A percentile compares a stretch with the other conserved stretches of the same genome.
phyloP scores from a whole-genome alignment of 805 yeast species.

The Kuraishia capsulata region DNA sequence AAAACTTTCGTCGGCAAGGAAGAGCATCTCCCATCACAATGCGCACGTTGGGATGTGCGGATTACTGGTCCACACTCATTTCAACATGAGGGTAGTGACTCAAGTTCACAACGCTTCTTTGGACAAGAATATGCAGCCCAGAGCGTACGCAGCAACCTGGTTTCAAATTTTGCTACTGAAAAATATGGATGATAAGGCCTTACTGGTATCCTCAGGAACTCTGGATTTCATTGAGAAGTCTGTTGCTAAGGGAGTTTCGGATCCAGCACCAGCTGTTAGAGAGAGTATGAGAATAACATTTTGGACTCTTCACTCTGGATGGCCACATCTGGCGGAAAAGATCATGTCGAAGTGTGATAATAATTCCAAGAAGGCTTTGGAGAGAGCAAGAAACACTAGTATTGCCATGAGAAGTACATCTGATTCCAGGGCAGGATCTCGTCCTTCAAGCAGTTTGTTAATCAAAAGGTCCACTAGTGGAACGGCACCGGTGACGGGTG shows the following conservation, averaged over 20 bases:
- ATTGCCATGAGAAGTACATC: background rate
- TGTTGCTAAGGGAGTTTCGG: conserved; percentile 54
- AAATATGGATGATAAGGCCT: conserved; percentile 26
- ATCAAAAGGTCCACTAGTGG: background rate
- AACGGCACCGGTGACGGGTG: background rate
- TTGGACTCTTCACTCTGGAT: conserved; percentile 56
- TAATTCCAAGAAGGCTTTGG: conserved; percentile 48
- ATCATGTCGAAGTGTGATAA: conserved; percentile 29
- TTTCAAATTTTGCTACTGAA: conserved; percentile 50
- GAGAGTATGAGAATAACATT: conserved; percentile 64
- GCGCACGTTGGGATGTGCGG: conserved; percentile 49
- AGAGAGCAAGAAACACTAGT: conserved; percentile 29
- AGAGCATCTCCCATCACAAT: conserved; percentile 51
- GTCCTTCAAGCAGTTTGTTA: background rate
- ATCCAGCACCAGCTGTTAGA: conserved; percentile 75
- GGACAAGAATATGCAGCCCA: conserved; percentile 67
- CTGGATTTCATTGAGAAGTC: conserved; percentile 39
- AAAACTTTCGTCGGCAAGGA: conserved; percentile 50
- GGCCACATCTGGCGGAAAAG: conserved; percentile 41
- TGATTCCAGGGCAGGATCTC: background rate
- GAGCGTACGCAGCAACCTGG: conserved; percentile 65
- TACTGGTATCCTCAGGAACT: conserved; percentile 21
- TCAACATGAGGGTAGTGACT: conserved; percentile 39
- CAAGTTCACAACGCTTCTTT: conserved; percentile 40
- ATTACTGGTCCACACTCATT: conserved; percentile 45